Base-by-base conservation (phyloP, 2,329 filamentous ascomycete genomes). In the Phoma sp. region DNA sequence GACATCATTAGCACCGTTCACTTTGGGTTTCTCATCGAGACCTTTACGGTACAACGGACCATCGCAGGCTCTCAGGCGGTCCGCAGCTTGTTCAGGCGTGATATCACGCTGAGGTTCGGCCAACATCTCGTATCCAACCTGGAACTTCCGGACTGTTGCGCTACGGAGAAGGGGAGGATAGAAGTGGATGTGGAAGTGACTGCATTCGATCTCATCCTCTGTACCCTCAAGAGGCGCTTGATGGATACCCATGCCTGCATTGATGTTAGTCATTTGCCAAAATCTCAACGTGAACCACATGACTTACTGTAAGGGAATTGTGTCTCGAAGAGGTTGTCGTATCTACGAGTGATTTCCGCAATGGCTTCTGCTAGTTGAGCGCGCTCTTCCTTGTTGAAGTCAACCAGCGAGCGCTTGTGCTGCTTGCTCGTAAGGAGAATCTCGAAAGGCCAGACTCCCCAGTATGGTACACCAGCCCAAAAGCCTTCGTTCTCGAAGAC, bases 101-200 rank as follows among this genome's bases (percentile, higher is more conserved):
- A 99, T 98, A 73, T 99, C 95, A 55, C 95, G 85, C 77, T 99
- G 95, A n/a, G 95, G 93, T 78, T 99, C 95, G 1, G 90, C 95
- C 85, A 99, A 86, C 77, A 99, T 83, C 78, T 99, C 95, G 73
- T 96, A 98, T 60, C 95, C 95, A 30, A 99, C 95, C 47, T 98
- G 77, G 78, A 98, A 99, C 79, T 99, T 99, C 65, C 90, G 87
- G 41, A 99, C 93, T 0, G 92, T 96, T 2, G 95, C 93, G 41
- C 92, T 96, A 52, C 95, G 87, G 60, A 99, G 81, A 41, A 99
- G 81, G 10, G 95, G 95, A 37, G 95, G 95, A 74, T 97, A 98
- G 76, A 99, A 99, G 78, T 99, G 95, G 80, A 99, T 88, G 75
- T 99, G 95, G 71, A 99, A 87, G 76, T 96, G 93, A 63, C 90